Conservation (phyloP, 202 grass and related monocot species). For the Cymbopogon flexuosus region DNA sequence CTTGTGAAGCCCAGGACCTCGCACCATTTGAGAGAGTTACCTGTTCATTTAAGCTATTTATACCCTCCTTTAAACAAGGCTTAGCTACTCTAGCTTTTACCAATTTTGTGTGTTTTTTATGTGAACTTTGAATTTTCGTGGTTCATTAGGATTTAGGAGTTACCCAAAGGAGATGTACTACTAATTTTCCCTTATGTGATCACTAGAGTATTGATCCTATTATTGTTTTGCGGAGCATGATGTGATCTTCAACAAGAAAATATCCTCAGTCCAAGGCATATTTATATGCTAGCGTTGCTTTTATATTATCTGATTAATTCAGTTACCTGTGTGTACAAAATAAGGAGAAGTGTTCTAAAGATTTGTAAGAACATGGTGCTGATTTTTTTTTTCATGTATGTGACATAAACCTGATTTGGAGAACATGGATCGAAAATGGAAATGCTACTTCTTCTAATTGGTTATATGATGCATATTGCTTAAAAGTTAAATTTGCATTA, state of each 20-base stretch:
- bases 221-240: background rate
- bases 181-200: background rate
- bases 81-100: background rate
- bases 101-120: background rate
- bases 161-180: background rate
- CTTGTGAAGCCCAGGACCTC: background rate
- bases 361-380: background rate
- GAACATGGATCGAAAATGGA: background rate
- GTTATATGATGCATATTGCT: background rate
- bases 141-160: slow-evolving; percentile 4
- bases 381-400: background rate
- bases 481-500: slow-evolving; percentile 20
- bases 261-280: background rate
- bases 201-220: background rate
- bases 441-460: background rate
- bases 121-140: background rate
- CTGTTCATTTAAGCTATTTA: background rate
- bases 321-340: background rate
- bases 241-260: background rate
- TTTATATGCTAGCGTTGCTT: slow-evolving; percentile 7
- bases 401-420: background rate
- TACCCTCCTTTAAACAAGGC: background rate
- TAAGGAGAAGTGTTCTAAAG: background rate
- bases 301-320: slow-evolving; percentile 14
- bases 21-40: background rate